Conservation (phyloP, 1,139 yeast species). For the Barnettozyma hawaiiensis region DNA sequence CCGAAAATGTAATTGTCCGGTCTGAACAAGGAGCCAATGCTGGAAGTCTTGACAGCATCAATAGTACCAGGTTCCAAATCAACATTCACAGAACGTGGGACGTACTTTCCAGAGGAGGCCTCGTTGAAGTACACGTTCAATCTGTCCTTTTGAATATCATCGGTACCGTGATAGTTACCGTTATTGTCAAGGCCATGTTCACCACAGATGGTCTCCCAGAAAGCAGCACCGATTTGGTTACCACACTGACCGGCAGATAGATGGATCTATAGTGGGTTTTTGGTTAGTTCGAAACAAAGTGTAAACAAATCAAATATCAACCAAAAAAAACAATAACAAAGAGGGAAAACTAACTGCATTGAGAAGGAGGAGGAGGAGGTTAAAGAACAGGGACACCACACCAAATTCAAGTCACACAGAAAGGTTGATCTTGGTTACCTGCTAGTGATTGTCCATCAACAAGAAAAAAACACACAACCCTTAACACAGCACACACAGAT, state of each 20-base stretch:
- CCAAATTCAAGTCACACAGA: neutral
- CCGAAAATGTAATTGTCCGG: constrained; percentile 97
- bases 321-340: no score
- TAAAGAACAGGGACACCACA: no score
- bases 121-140: constrained; percentile 94
- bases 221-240: constrained; percentile 98
- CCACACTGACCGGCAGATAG: constrained; percentile 99
- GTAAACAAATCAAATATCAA: no score
- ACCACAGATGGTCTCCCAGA: constrained; percentile 96
- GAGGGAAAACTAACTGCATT: neutral
- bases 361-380: no score
- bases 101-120: constrained; percentile 94
- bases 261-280: constrained; percentile 65
- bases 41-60: constrained; percentile 94
- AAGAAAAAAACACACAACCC: no score
- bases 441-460: neutral
- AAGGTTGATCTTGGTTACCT: neutral
- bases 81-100: constrained; percentile 96
- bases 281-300: constrained; percentile 7
- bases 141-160: constrained; percentile 79
- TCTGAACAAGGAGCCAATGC: constrained; percentile 86
- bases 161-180: constrained; percentile 69
- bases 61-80: constrained; percentile 97
- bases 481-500: no score
- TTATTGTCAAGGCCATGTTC: constrained; percentile 90